Conservation (phyloP, 257 asterid species). For the Plantago elongata region DNA sequence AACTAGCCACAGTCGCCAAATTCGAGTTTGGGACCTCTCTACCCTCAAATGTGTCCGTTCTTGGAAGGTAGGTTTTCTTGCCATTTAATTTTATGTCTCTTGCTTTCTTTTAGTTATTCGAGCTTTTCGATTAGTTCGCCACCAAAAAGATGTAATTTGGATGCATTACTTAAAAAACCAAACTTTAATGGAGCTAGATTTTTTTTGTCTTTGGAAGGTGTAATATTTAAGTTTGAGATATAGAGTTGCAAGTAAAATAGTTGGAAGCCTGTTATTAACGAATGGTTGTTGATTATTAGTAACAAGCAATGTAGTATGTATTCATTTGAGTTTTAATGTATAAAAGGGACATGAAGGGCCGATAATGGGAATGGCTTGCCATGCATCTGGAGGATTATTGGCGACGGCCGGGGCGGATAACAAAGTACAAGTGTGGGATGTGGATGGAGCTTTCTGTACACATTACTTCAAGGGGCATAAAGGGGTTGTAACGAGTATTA, state of each 20-base stretch:
- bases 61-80: conserved; percentile 64
- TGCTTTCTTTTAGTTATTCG: background rate
- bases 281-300: background rate
- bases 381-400: conserved; percentile 90
- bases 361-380: conserved; percentile 85
- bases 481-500: conserved; percentile 78
- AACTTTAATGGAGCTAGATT: conserved; percentile 31
- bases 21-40: conserved; percentile 85
- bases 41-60: conserved; percentile 82
- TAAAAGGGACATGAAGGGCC: conserved; percentile 95
- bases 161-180: no score
- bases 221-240: background rate
- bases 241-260: no score
- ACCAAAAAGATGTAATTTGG: no score
- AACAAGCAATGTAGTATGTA: background rate
- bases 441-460: conserved; percentile 91
- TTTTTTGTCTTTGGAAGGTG: conserved; percentile 98
- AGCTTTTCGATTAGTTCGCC: no score
- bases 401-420: conserved; percentile 97
- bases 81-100: background rate
- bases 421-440: conserved; percentile 96
- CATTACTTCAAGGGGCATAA: conserved; percentile 95
- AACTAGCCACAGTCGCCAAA: conserved; percentile 85
- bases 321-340: background rate
- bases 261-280: background rate